Conservation (phyloP, 2,329 filamentous ascomycete genomes). For the Cordyceps pruinosa region DNA sequence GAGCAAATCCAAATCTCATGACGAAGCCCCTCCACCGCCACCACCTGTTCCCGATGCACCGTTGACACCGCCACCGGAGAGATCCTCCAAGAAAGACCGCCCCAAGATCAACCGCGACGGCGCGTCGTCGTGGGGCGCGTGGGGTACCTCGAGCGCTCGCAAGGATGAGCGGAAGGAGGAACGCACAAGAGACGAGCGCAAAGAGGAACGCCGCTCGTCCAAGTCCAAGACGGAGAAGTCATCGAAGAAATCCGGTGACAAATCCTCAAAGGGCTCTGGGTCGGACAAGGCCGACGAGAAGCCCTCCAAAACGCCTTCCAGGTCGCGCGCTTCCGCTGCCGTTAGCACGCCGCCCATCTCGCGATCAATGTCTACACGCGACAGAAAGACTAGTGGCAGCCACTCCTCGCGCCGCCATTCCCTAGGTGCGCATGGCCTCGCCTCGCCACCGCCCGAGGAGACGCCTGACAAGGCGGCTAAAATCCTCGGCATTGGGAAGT, state of each 20-base stretch:
- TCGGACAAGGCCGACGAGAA: conserved; percentile 60
- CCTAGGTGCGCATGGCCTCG: conserved; percentile 57
- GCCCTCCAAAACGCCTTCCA: conserved; percentile 57
- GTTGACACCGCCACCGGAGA: conserved; percentile 47
- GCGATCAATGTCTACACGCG: conserved; percentile 61
- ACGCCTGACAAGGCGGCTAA: conserved; percentile 68
- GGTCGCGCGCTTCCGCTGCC: conserved; percentile 55
- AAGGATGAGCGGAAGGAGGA: conserved; percentile 24
- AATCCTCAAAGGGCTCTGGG: conserved; percentile 59
- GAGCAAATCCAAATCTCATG: conserved; percentile 32
- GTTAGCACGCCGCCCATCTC: conserved; percentile 63
- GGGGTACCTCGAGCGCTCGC: conserved; percentile 47
- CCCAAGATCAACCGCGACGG: conserved; percentile 67
- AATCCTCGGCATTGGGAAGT: conserved; percentile 55
- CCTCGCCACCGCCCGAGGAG: conserved; percentile 68
- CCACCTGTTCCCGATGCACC: conserved; percentile 41
- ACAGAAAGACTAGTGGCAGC: conserved; percentile 50
- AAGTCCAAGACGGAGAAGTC: conserved; percentile 61
- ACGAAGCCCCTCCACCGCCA: conserved; percentile 21
- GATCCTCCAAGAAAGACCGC: conserved; percentile 66
- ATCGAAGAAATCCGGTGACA: conserved; percentile 47
- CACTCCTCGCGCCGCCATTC: conserved; percentile 63
- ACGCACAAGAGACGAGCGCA: conserved; percentile 11
- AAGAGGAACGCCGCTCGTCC: conserved; percentile 48
- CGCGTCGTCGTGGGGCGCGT: conserved; percentile 66